phyloP scores from a whole-genome alignment of 192 early-diverging fungal species.

The Coemansia sp. region DNA sequence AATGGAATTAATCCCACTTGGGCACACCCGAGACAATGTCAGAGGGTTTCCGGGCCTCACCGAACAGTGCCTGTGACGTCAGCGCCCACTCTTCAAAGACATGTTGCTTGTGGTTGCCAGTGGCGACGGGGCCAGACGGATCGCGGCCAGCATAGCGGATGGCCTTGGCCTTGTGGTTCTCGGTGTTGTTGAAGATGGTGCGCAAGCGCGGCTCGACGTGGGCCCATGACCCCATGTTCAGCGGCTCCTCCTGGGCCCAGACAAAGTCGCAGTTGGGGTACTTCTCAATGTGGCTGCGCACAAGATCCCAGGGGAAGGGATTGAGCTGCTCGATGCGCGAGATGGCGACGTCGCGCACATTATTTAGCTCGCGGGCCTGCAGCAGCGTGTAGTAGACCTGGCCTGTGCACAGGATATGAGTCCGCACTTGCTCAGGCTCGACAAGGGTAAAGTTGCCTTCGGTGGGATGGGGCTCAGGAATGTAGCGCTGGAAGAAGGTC shows the following conservation, averaged over 20 bases:
- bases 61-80: constrained; percentile 69
- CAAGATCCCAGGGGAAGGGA: constrained; percentile 94
- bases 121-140: constrained; percentile 85
- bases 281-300: constrained; percentile 81
- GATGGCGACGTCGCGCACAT: constrained; percentile 84
- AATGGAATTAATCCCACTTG: constrained; percentile 55
- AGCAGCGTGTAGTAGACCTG: constrained; percentile 96
- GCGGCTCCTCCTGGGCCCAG: constrained; percentile 94
- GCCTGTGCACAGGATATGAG: constrained; percentile 92
- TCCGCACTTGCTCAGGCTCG: constrained; percentile 82
- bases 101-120: constrained; percentile 95
- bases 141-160: constrained; percentile 83
- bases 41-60: constrained; percentile 64
- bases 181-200: constrained; percentile 74
- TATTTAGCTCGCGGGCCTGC: constrained; percentile 88
- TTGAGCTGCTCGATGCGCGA: constrained; percentile 92
- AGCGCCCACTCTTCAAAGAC: constrained; percentile 77
- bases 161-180: constrained; percentile 62
- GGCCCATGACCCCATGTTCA: constrained; percentile 91
- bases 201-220: constrained; percentile 85
- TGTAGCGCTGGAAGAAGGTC: constrained; percentile 85
- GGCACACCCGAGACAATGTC: constrained; percentile 71
- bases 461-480: constrained; percentile 88
- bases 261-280: constrained; percentile 91
- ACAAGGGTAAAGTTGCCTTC: constrained; percentile 63